Evolutionary conservation across 202 grass and related monocot species (phyloP).

Genomic region (Miscanthus sacchariflorus): DNA sequence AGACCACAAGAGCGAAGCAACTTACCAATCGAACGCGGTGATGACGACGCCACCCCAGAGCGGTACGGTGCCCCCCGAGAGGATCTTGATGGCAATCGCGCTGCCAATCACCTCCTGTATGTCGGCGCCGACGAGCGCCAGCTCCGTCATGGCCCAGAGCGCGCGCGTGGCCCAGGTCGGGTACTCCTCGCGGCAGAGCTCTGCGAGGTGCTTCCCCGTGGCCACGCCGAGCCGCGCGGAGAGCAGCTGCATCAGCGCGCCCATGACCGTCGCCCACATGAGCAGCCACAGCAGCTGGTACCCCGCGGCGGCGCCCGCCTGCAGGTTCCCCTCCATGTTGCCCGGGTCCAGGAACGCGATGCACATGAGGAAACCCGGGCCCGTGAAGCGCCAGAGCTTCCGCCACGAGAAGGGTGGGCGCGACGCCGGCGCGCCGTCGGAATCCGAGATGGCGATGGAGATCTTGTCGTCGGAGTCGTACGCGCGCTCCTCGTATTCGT

Average conservation of each 20-base stretch:
- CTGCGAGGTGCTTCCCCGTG: slow-evolving; percentile 90
- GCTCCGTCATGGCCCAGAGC: slow-evolving; percentile 94
- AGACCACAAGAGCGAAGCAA: background rate
- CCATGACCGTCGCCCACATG: slow-evolving; percentile 88
- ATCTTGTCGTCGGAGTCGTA: slow-evolving; percentile 93
- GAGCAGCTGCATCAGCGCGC: slow-evolving; percentile 82
- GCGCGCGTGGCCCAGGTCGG: slow-evolving; percentile 72
- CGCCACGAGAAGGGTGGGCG: slow-evolving; percentile 89
- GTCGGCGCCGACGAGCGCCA: slow-evolving; percentile 91
- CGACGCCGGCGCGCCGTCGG: slow-evolving; percentile 40
- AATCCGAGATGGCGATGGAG: slow-evolving; percentile 73
- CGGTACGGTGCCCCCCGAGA: slow-evolving; percentile 73
- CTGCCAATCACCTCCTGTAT: slow-evolving; percentile 99
- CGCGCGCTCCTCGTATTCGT: slow-evolving; percentile 72
- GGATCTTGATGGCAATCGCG: slow-evolving; percentile 98
- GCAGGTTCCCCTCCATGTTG: slow-evolving; percentile 94
- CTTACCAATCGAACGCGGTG: slow-evolving; percentile 88
- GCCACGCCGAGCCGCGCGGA: slow-evolving; percentile 85
- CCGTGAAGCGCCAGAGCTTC: slow-evolving; percentile 96
- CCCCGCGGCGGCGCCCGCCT: slow-evolving; percentile 87
- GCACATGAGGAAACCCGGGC: slow-evolving; percentile 93
- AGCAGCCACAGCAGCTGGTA: slow-evolving; percentile 93
- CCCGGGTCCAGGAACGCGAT: slow-evolving; percentile 97
- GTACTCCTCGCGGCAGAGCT: slow-evolving; percentile 96
- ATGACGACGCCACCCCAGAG: slow-evolving; percentile 94